phyloP scores from a whole-genome alignment of 306 rosid genomes.

The Glycine latifolia region DNA sequence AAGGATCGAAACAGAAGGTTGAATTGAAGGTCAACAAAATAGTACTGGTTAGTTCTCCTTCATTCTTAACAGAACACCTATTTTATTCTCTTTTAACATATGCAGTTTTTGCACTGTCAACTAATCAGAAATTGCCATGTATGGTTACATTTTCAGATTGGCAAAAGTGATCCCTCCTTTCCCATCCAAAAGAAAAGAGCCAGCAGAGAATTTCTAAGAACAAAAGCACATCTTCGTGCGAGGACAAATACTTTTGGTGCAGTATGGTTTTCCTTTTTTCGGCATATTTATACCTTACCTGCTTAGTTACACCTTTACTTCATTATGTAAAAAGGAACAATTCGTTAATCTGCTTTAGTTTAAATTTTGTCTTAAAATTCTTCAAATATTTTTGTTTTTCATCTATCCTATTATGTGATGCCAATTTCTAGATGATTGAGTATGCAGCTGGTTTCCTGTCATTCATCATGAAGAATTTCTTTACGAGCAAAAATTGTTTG shows the following conservation, averaged over 20 bases:
- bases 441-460: neutral
- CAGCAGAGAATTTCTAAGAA: conserved; percentile 91
- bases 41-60: conserved; percentile 72
- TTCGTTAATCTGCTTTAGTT: conserved; percentile 20
- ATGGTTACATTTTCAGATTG: conserved; percentile 62
- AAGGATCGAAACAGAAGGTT: conserved; percentile 90
- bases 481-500: neutral
- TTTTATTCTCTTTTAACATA: neutral
- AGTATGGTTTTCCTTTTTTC: conserved; percentile 62
- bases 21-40: conserved; percentile 87
- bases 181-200: conserved; percentile 96
- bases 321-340: conserved; percentile 33
- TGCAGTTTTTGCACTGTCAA: neutral
- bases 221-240: conserved; percentile 94
- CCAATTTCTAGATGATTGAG: conserved; percentile 29
- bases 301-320: neutral
- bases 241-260: conserved; percentile 98
- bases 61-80: conserved; percentile 1
- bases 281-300: conserved; percentile 38
- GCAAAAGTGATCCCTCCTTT: conserved; percentile 88
- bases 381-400: conserved; percentile 30
- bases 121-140: too few species aligned
- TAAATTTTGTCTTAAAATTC: conserved; percentile 1
- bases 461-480: conserved; percentile 22
- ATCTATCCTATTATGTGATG: conserved; percentile 30